A percentile compares a stretch with the other conserved stretches of the same genome.
Evolutionary conservation across 805 yeast genomes (phyloP).

Genomic region (Maudiozyma turicensis): DNA sequence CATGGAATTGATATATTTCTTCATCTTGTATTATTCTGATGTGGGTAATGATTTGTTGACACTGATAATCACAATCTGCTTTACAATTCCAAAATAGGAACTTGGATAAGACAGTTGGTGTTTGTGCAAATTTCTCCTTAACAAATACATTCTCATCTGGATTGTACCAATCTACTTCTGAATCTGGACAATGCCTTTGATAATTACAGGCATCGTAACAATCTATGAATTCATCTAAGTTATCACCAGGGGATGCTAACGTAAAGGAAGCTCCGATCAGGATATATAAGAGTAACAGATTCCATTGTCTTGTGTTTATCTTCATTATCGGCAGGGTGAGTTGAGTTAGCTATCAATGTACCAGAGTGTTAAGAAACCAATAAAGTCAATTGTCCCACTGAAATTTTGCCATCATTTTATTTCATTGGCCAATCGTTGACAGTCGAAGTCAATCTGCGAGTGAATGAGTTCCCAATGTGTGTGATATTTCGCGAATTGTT

Average conservation of each 20-base stretch:
- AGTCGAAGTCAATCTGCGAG: too few species aligned
- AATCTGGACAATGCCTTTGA: conserved; percentile 14
- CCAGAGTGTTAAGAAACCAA: too few species aligned
- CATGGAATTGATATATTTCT: conserved; percentile 78
- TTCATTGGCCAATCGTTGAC: too few species aligned
- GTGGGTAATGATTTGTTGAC: conserved; percentile 68
- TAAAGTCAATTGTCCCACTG: too few species aligned
- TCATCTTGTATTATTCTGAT: conserved; percentile 39
- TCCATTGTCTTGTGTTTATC: neutral
- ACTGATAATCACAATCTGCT: conserved; percentile 83
- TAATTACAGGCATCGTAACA: conserved; percentile 45
- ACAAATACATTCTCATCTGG: conserved; percentile 21
- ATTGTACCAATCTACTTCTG: conserved; percentile 14
- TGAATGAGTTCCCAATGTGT: too few species aligned
- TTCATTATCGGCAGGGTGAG: neutral
- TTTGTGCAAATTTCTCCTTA: conserved; percentile 13
- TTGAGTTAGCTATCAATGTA: too few species aligned
- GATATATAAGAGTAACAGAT: neutral
- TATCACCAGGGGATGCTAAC: conserved; percentile 52
- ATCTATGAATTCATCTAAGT: conserved; percentile 43
- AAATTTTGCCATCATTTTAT: too few species aligned
- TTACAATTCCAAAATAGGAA: conserved; percentile 64
- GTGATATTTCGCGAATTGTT: too few species aligned
- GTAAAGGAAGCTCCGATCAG: neutral
- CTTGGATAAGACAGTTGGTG: conserved; percentile 30